These are phyloP conservation scores for Mrakia blollopis DNA, from an alignment of 768 basidiomycete genomes.

Conservation along the genomic window DNA sequence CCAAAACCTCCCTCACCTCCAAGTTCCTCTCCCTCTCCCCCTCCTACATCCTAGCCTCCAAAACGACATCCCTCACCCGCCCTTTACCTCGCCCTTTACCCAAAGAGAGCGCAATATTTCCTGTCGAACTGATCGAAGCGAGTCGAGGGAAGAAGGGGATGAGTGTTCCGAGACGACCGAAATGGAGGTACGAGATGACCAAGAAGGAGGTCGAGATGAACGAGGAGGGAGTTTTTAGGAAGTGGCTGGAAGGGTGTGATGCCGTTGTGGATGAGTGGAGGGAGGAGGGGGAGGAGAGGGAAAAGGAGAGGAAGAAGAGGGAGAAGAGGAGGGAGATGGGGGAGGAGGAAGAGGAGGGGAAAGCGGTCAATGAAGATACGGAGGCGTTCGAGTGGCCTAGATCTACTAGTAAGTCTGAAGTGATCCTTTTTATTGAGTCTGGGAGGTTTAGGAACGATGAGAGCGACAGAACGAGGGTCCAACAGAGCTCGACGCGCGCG, in stretches of 20 bases:
- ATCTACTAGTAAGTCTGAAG: conserved; percentile 21
- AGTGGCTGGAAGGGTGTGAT: conserved; percentile 61
- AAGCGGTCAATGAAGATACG: background rate
- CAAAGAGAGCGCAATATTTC: conserved; percentile 33
- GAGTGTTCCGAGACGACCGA: conserved; percentile 65
- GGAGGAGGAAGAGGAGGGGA: background rate
- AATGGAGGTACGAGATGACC: conserved; percentile 78
- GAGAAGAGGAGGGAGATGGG: background rate
- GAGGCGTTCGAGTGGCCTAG: conserved; percentile 18
- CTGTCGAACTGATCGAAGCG: conserved; percentile 35
- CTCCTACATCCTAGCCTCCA: conserved; percentile 38
- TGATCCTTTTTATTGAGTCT: background rate
- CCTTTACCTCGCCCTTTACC: conserved; percentile 39
- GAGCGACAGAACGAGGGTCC: too few relatives aligned
- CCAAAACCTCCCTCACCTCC: background rate
- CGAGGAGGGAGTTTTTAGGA: conserved; percentile 75
- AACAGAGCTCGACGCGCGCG: too few relatives aligned
- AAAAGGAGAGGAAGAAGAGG: background rate
- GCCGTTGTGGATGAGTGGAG: conserved; percentile 11
- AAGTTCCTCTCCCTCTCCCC: background rate
- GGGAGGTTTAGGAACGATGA: too few relatives aligned
- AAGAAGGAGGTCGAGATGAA: conserved; percentile 86
- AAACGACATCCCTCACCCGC: conserved; percentile 37
- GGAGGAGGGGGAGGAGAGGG: background rate
- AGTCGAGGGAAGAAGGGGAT: conserved; percentile 39